phyloP scores from a whole-genome alignment of 2,329 filamentous ascomycete genomes.

The Arthrobotrys megalospora region DNA sequence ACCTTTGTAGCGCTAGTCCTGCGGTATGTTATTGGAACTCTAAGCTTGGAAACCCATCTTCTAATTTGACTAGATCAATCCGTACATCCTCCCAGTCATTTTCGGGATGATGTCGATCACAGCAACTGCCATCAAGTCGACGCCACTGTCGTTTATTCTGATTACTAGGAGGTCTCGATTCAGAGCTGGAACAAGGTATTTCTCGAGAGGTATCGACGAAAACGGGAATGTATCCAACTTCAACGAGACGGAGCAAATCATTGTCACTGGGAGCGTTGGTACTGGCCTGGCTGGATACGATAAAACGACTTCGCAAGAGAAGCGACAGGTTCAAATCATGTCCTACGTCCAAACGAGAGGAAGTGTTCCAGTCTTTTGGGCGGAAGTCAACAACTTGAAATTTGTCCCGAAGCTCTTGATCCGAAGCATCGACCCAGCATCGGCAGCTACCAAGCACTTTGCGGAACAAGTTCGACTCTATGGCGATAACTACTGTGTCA shows the following conservation, averaged over 20 bases:
- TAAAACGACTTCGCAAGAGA: constrained; percentile 66
- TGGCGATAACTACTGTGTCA: constrained; percentile 97
- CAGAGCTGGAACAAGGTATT: constrained; percentile 91
- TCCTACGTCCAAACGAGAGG: constrained; percentile 97
- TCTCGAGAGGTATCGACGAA: constrained; percentile 93
- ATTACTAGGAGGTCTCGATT: constrained; percentile 91
- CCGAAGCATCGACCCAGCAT: constrained; percentile 83
- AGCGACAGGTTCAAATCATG: constrained; percentile 86
- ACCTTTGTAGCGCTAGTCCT: constrained; percentile 76
- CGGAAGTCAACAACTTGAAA: constrained; percentile 91
- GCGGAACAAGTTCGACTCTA: constrained; percentile 93
- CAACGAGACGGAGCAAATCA: constrained; percentile 96
- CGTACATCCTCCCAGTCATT: constrained; percentile 94
- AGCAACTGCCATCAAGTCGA: constrained; percentile 86
- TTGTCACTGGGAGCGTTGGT: constrained; percentile 86
- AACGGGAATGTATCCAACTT: constrained; percentile 97
- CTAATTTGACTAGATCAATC: constrained; percentile 74
- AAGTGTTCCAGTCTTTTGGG: constrained; percentile 96
- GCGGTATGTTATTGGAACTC: constrained; percentile 59
- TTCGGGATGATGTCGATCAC: constrained; percentile 96
- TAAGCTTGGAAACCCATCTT: background rate
- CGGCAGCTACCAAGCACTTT: constrained; percentile 88
- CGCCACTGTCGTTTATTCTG: constrained; percentile 84
- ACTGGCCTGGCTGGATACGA: constrained; percentile 70
- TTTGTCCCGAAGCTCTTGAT: constrained; percentile 94